A percentile compares a stretch with the other conserved stretches of the same genome.
Conservation (phyloP, 2,329 filamentous ascomycete species). For the Mariannaea sp. region DNA sequence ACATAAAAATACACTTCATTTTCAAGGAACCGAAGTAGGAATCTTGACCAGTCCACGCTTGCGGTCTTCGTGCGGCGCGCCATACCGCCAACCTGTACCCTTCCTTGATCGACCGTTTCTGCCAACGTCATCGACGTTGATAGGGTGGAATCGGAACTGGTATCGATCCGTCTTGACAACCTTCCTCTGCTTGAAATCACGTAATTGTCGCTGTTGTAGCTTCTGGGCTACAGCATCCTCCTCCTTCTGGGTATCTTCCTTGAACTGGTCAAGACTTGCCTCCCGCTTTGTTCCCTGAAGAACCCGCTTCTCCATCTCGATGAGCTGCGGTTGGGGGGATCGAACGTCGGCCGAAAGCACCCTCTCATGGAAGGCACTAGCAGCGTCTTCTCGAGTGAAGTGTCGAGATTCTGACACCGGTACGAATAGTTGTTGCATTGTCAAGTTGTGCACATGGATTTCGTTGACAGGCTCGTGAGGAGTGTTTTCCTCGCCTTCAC, state of each 20-base stretch:
- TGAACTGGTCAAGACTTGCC: slow-evolving; percentile 49
- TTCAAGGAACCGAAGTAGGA: slow-evolving; percentile 63
- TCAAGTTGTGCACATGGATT: slow-evolving; percentile 64
- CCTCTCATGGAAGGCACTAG: slow-evolving; percentile 64
- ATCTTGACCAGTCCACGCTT: slow-evolving; percentile 70
- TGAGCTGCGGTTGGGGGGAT: slow-evolving; percentile 66
- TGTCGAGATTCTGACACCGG: slow-evolving; percentile 66
- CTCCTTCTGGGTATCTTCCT: slow-evolving; percentile 48
- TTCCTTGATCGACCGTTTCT: slow-evolving; percentile 55
- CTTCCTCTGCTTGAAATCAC: slow-evolving; percentile 47
- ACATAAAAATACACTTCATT: slow-evolving; percentile 22
- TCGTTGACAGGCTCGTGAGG: slow-evolving; percentile 68
- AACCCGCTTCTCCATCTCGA: slow-evolving; percentile 58
- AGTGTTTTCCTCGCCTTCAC: slow-evolving; percentile 51
- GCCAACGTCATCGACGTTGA: slow-evolving; percentile 62
- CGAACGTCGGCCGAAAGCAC: slow-evolving; percentile 65
- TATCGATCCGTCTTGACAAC: slow-evolving; percentile 56
- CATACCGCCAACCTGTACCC: slow-evolving; percentile 67
- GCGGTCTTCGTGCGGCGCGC: slow-evolving; percentile 65
- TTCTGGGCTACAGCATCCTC: slow-evolving; percentile 47
- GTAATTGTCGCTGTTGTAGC: slow-evolving; percentile 41
- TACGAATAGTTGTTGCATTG: slow-evolving; percentile 67
- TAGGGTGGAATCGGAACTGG: slow-evolving; percentile 66
- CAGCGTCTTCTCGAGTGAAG: slow-evolving; percentile 69
- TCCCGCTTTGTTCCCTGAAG: slow-evolving; percentile 42